phyloP scores from a whole-genome alignment of 331 rosid species.

The Quercus lobata region DNA sequence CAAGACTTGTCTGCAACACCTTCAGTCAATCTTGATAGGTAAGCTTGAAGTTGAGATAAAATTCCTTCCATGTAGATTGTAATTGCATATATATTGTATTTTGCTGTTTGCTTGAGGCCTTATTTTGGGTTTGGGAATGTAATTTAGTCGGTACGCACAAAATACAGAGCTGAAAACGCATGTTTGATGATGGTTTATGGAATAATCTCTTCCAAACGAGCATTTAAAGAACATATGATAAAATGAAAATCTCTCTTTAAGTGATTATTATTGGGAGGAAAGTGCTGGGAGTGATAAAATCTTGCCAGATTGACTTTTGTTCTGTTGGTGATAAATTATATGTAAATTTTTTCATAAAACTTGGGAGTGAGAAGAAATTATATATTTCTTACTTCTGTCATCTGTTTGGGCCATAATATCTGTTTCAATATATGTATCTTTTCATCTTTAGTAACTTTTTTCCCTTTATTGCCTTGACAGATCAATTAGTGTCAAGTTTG shows the following conservation, averaged over 20 bases:
- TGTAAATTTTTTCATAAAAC: background rate
- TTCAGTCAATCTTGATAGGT: too few relatives aligned
- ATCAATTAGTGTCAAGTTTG: conserved; percentile 40
- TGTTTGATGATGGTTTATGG: background rate
- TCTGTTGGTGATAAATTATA: background rate
- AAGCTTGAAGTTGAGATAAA: too few relatives aligned
- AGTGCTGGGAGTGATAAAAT: background rate
- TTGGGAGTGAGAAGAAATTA: background rate
- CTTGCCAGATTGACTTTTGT: background rate
- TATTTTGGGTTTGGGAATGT: background rate
- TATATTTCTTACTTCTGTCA: background rate
- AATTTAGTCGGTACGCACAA: background rate
- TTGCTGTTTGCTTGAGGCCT: background rate
- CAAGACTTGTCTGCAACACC: too few relatives aligned
- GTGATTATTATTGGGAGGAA: background rate
- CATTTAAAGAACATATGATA: background rate
- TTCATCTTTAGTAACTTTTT: background rate
- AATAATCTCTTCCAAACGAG: background rate
- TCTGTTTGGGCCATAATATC: background rate
- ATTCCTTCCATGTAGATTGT: too few relatives aligned
- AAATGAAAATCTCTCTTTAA: background rate
- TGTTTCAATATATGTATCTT: too few relatives aligned
- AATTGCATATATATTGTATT: too few relatives aligned
- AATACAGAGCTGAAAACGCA: background rate
- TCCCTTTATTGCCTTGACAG: conserved; percentile 37